These are phyloP conservation scores for Diaporthe capsici DNA, from an alignment of 2,329 filamentous ascomycete genomes.

Conservation along the genomic window DNA sequence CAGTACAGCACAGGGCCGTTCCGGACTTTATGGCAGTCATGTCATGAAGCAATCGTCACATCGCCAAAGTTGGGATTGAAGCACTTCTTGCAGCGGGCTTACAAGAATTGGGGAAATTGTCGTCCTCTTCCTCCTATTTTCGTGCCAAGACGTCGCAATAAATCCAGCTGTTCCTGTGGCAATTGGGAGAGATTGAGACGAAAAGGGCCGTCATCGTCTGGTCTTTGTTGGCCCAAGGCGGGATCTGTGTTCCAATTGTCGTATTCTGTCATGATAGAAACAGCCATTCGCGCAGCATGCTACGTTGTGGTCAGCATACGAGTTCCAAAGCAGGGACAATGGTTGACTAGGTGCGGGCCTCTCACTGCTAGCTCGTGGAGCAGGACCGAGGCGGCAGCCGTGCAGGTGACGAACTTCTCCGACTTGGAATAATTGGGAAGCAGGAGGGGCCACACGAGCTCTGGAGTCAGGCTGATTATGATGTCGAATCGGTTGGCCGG, in stretches of 20 bases:
- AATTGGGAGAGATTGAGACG: not conserved
- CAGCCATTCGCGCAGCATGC: not conserved
- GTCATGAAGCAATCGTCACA: no score
- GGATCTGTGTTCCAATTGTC: not conserved
- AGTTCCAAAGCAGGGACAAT: not conserved
- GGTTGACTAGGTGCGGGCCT: not conserved
- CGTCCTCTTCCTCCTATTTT: not conserved
- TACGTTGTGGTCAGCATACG: not conserved
- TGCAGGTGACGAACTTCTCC: not conserved
- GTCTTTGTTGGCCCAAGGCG: not conserved
- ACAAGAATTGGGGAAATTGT: not conserved
- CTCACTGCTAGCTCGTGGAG: slow-evolving; percentile 20
- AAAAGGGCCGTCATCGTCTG: not conserved
- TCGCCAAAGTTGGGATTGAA: not conserved
- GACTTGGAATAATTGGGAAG: not conserved
- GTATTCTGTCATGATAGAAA: not conserved
- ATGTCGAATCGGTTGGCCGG: not conserved
- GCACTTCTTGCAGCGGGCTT: not conserved
- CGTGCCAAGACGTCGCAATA: not conserved
- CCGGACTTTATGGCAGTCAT: no score
- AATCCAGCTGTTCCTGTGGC: not conserved
- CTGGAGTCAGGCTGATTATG: not conserved
- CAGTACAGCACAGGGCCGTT: not conserved
- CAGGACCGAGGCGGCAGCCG: not conserved
- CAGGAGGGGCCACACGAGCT: not conserved